Base-by-base conservation (phyloP, 306 rosid species). In the Herpetospermum pedunculosum region DNA sequence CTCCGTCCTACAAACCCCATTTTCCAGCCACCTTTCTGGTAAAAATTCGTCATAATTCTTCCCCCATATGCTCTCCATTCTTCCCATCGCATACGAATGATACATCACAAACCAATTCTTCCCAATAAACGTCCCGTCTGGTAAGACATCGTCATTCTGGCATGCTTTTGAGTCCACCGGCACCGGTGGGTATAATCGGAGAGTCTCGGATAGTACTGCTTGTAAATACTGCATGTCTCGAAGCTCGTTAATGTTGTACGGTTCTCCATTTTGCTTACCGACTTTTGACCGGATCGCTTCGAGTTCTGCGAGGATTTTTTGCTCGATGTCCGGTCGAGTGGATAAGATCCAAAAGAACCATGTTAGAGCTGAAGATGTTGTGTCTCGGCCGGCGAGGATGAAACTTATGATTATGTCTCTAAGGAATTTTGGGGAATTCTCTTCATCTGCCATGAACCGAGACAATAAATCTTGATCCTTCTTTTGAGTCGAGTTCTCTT, bases 281-380 rank as follows among this genome's bases (percentile, higher is more conserved):
- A 37, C 75, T 48, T 14, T 47, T 2, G 3, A 6, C 2, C 87
- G 83, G 13, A 80, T 73, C 4, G 21, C 46, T 74, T 63, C 25
- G 0, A 89, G 75, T 73, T 89, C 97, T 0, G 48, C 9, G 0
- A 62, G 14, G 13, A 87, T 83, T 34, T 79, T 82, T 6, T 9
- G 23, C 54, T 76, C 50, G 15, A 80, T 87, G 14, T 81, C 78
- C 0, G 81, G 84, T 5, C 81, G 77, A 0, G 87, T 77, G 0
- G 91, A 85, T 1, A 87, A 1, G 28, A 85, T 52, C 97, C 96
- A 87, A 43, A 91, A 91, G 75, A 91, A 85, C 97, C 97, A 89
- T 4, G 76, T 84, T 9, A 91, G 29, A 5, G 88, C 96, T 0
- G 96, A 79, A n/a, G 97, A 88, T 3, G 96, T 88, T 18, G 97